Percentiles rank a stretch among this genome's conserved stretches.
phyloP scores from a whole-genome alignment of 2,329 filamentous ascomycete species.

The Botryotinia globosa region DNA sequence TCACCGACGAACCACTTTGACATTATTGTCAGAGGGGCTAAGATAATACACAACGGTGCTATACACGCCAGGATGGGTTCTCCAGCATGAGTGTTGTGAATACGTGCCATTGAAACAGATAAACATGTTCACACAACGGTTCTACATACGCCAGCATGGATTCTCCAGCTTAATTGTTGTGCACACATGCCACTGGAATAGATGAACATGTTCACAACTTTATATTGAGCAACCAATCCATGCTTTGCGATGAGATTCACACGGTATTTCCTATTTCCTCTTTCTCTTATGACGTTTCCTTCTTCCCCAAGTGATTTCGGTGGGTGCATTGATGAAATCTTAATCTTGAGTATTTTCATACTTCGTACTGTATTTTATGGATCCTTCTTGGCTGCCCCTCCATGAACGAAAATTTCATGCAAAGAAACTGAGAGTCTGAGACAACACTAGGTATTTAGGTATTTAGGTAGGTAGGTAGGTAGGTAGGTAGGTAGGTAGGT shows the following conservation, averaged over 20 bases:
- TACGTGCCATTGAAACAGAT: not conserved
- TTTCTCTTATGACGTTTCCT: not conserved
- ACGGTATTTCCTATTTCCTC: not conserved
- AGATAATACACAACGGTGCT: not conserved
- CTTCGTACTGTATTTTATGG: conserved; percentile 13
- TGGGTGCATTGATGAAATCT: conserved; percentile 6
- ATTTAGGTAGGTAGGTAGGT: not conserved
- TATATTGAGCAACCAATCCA: not conserved
- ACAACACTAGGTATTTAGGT: not conserved
- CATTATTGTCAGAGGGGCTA: not conserved
- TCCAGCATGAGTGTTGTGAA: not conserved
- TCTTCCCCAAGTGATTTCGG: not conserved
- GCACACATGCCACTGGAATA: not conserved
- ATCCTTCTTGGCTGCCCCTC: conserved; percentile 22
- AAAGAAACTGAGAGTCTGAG: not conserved
- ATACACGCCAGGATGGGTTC: not conserved
- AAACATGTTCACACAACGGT: not conserved
- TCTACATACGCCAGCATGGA: not conserved
- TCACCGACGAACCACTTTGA: not conserved
- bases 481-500: too few species aligned
- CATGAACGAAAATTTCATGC: conserved; percentile 11
- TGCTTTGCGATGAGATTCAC: not conserved
- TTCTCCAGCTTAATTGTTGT: not conserved
- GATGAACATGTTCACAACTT: not conserved
- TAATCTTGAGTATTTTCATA: not conserved